phyloP scores from a whole-genome alignment of 2,329 filamentous ascomycete genomes.

The Cladosporium austrohemisphaericum region DNA sequence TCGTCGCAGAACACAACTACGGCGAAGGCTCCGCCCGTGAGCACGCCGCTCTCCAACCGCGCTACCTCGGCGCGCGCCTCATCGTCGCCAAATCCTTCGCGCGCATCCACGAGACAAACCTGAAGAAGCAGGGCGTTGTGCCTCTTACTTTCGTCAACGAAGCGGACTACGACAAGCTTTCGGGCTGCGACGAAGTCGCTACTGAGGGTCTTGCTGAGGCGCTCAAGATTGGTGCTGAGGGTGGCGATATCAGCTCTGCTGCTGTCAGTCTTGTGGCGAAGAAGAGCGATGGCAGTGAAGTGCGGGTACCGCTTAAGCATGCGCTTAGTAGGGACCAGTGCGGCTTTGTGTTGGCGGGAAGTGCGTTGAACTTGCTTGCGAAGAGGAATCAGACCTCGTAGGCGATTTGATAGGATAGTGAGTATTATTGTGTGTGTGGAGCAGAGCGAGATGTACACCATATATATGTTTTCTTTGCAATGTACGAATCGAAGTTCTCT shows the following conservation, averaged over 20 bases:
- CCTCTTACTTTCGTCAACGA: conserved; percentile 88
- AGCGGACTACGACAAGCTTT: conserved; percentile 78
- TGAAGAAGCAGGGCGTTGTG: conserved; percentile 97
- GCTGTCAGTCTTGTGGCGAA: conserved; percentile 58
- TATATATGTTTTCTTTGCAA: too few relatives aligned
- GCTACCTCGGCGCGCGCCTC: conserved; percentile 82
- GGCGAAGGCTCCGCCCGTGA: conserved; percentile 86
- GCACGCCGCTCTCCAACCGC: conserved; percentile 83
- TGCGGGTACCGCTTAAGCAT: conserved; percentile 75
- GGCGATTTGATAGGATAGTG: too few relatives aligned
- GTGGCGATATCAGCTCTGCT: conserved; percentile 43
- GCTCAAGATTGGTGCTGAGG: conserved; percentile 71
- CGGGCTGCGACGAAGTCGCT: conserved; percentile 75
- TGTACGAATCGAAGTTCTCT: too few relatives aligned
- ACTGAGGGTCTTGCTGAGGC: conserved; percentile 83
- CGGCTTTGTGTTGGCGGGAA: conserved; percentile 86
- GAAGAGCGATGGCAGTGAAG: conserved; percentile 54
- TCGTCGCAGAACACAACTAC: conserved; percentile 97
- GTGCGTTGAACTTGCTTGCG: conserved; percentile 84
- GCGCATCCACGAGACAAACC: conserved; percentile 89
- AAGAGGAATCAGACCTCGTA: conserved; percentile 46
- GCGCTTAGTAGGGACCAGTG: conserved; percentile 87
- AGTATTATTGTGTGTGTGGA: too few relatives aligned
- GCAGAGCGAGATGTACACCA: too few relatives aligned
- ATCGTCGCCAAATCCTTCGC: conserved; percentile 86